Percentiles rank a stretch among this genome's conserved stretches.
Conservation (phyloP, 495 filamentous ascomycete species). For the Tricharina praecox region DNA sequence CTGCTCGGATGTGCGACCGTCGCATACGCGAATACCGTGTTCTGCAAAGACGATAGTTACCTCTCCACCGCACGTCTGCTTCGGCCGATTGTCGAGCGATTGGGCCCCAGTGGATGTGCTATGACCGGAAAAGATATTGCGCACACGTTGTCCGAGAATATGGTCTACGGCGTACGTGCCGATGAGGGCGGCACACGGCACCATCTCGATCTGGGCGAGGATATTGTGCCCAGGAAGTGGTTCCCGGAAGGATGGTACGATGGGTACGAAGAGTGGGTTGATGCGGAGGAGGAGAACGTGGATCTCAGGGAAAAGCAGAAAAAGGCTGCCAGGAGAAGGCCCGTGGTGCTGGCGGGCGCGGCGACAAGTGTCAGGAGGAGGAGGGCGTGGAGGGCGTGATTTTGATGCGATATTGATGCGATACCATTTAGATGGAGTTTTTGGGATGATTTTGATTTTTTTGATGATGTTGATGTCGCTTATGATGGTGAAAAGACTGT, state of each 20-base stretch:
- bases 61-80: constrained; percentile 22
- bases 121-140: constrained; percentile 16
- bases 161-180: constrained; percentile 19
- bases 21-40: constrained; percentile 17
- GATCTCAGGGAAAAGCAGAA: background rate
- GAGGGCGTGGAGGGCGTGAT: background rate
- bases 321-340: background rate
- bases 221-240: constrained; percentile 7
- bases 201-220: constrained; percentile 22
- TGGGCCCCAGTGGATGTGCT: constrained; percentile 19
- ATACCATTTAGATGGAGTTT: no score
- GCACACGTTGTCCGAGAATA: constrained; percentile 8
- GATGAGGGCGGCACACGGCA: constrained; percentile 8
- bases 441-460: no score
- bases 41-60: constrained; percentile 25
- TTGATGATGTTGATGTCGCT: no score
- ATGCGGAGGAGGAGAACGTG: background rate
- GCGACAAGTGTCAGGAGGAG: background rate
- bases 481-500: no score
- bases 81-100: constrained; percentile 23
- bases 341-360: no score
- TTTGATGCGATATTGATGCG: background rate
- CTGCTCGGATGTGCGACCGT: constrained; percentile 15
- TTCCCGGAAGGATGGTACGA: constrained; percentile 22
- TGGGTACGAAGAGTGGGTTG: constrained; percentile 6